Evolutionary conservation across 2,329 filamentous ascomycete species (phyloP).

Genomic region (Seiridium cupressi): DNA sequence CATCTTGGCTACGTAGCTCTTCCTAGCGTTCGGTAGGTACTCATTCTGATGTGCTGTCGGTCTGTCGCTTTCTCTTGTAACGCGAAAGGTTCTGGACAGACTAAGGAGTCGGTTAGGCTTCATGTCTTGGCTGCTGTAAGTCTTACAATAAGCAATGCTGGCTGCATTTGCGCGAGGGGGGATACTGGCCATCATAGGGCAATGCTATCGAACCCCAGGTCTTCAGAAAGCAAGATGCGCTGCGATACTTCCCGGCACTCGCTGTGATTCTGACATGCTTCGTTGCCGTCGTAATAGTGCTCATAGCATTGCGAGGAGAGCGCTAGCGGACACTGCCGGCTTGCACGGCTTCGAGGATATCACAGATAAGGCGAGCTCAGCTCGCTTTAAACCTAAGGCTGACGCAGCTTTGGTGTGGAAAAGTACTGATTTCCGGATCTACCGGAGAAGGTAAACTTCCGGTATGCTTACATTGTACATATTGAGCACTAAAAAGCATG

Average conservation of each 20-base stretch:
- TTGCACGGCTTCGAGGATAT: constrained; percentile 19
- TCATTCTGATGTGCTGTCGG: constrained; percentile 58
- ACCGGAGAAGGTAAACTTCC: no score
- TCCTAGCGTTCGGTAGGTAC: not conserved
- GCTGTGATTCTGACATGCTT: constrained; percentile 57
- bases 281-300: constrained; percentile 41
- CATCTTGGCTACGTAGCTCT: constrained; percentile 17
- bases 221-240: constrained; percentile 47
- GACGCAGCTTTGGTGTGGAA: no score
- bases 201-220: constrained; percentile 54
- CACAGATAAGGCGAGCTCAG: constrained; percentile 1
- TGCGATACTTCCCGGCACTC: constrained; percentile 57
- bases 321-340: constrained; percentile 41
- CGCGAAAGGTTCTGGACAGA: constrained; percentile 56
- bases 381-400: no score
- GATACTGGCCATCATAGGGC: constrained; percentile 26
- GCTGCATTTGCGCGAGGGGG: no score
- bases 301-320: constrained; percentile 44
- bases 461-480: no score
- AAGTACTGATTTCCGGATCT: no score
- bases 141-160: not conserved
- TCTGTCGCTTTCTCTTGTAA: constrained; percentile 49
- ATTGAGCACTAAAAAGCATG: no score
- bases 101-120: constrained; percentile 60
- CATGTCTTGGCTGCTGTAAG: constrained; percentile 47